Evolutionary conservation across 2,329 filamentous ascomycete species (phyloP).

Genomic region (Arthrobotrys pseudoclavata): DNA sequence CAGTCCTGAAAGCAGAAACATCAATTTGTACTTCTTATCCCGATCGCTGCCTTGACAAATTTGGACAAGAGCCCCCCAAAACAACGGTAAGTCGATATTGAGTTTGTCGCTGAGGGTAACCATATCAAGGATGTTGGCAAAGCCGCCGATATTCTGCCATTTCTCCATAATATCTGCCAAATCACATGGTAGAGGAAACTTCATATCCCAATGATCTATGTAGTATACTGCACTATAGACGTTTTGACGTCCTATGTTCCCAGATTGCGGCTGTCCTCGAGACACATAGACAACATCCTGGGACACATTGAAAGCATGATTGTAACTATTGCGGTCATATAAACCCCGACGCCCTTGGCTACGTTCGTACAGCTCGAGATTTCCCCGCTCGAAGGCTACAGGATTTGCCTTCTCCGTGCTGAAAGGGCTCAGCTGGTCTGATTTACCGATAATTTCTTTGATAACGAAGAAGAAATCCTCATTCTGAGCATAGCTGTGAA

Average conservation of each 20-base stretch:
- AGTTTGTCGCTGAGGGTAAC: slow-evolving; percentile 33
- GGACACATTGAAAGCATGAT: background rate
- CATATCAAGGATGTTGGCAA: slow-evolving; percentile 28
- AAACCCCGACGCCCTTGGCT: background rate
- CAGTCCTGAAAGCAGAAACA: background rate
- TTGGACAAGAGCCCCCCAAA: slow-evolving; percentile 35
- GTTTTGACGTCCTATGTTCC: background rate
- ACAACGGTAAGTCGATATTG: slow-evolving; percentile 26
- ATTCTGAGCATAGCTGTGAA: slow-evolving; percentile 69
- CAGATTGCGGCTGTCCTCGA: background rate
- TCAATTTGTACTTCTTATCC: slow-evolving; percentile 64
- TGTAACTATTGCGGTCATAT: background rate
- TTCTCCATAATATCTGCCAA: slow-evolving; percentile 17
- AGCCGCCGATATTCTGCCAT: slow-evolving; percentile 41
- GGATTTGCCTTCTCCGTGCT: slow-evolving; percentile 5
- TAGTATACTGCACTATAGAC: background rate
- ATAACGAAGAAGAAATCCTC: slow-evolving; percentile 66
- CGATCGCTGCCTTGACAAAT: slow-evolving; percentile 60
- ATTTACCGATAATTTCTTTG: slow-evolving; percentile 65
- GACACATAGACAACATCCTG: background rate
- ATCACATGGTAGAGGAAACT: slow-evolving; percentile 6
- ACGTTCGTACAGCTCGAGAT: background rate
- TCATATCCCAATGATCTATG: background rate
- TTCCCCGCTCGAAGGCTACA: background rate
- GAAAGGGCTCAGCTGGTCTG: slow-evolving; percentile 64